These are phyloP conservation scores for Trichoderma guizhouense DNA, from an alignment of 2,329 filamentous ascomycete species.

Conservation along the genomic window DNA sequence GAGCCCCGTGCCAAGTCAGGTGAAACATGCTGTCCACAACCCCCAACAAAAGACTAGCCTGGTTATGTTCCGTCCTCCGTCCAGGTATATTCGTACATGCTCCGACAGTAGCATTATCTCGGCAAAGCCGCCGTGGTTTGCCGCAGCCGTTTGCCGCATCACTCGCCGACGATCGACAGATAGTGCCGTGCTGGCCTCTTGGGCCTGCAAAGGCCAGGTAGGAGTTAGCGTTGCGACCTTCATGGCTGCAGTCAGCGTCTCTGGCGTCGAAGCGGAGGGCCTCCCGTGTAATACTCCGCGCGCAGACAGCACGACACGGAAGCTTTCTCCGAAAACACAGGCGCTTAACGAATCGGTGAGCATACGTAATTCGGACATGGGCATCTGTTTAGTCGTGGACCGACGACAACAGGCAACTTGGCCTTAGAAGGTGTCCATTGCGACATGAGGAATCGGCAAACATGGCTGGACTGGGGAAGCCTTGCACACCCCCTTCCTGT, in stretches of 20 bases:
- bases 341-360: neutral
- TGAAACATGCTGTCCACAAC: neutral
- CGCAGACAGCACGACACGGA: neutral
- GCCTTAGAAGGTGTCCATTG: conserved; percentile 10
- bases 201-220: neutral
- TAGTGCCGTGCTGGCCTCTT: conserved; percentile 10
- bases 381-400: neutral
- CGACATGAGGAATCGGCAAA: conserved; percentile 10
- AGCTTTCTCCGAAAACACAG: neutral
- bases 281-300: neutral
- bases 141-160: conserved; percentile 9
- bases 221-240: neutral
- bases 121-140: conserved; percentile 10
- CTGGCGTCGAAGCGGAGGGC: conserved; percentile 2
- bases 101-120: neutral
- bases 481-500: neutral
- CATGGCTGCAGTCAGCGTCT: conserved; percentile 11
- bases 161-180: conserved; percentile 17
- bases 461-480: neutral
- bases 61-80: neutral
- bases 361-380: conserved; percentile 16
- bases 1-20: neutral
- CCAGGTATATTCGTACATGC: neutral
- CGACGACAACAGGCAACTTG: neutral
- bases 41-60: neutral